Evolutionary conservation across 1,284 basidiomycete species (phyloP).

Genomic region (Ganoderma boninense): DNA sequence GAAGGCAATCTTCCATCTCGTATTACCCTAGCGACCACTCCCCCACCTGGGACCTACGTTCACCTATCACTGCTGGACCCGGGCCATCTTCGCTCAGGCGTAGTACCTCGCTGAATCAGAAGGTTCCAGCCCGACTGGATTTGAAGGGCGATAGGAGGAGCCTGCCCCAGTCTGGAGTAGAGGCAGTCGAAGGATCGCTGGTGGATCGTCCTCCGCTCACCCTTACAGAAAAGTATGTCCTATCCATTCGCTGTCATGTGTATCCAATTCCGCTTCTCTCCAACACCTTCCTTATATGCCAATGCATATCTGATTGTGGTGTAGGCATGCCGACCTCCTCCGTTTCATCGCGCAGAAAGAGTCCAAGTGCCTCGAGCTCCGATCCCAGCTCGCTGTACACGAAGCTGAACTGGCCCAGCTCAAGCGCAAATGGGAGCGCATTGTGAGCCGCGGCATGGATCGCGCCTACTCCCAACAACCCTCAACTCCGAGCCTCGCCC

Average conservation of each 20-base stretch:
- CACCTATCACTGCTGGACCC: constrained; percentile 34
- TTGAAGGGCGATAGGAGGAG: constrained; percentile 38
- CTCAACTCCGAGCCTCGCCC: constrained; percentile 18
- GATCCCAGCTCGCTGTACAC: constrained; percentile 71
- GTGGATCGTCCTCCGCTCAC: constrained; percentile 55
- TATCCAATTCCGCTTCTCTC: neutral
- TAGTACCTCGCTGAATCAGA: constrained; percentile 36
- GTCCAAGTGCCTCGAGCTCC: constrained; percentile 79
- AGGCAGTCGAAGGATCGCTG: constrained; percentile 24
- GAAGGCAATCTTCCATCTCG: constrained; percentile 70
- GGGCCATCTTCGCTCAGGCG: constrained; percentile 33
- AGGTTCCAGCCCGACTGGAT: constrained; percentile 18
- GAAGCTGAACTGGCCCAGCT: constrained; percentile 76
- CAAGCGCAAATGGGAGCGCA: constrained; percentile 83
- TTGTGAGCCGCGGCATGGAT: constrained; percentile 70
- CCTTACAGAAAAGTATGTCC: constrained; percentile 63
- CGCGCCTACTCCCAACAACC: constrained; percentile 38
- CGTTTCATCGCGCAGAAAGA: constrained; percentile 86
- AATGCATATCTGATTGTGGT: neutral
- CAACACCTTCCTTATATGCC: neutral
- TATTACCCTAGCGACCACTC: constrained; percentile 56
- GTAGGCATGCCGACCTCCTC: constrained; percentile 77
- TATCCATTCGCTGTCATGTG: constrained; percentile 6
- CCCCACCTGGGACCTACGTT: constrained; percentile 40
- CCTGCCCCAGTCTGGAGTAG: constrained; percentile 30